phyloP scores from a whole-genome alignment of 1,284 basidiomycete species.

The Sporisorium sorghi region DNA sequence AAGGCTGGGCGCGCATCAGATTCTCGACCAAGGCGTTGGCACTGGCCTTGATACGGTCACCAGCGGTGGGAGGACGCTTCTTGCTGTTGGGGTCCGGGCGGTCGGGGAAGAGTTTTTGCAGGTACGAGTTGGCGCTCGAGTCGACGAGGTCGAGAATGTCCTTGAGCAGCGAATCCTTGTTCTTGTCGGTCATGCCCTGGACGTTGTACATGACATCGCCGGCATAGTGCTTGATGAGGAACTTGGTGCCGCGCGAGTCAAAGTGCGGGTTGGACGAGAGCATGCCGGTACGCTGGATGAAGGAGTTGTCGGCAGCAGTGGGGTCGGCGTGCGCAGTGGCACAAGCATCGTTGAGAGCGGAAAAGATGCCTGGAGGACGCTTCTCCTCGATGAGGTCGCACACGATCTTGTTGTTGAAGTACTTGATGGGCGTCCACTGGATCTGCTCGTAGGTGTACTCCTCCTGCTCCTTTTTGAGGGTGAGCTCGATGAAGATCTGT shows the following conservation, averaged over 20 bases:
- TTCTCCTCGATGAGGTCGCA: conserved; percentile 98
- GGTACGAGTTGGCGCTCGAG: conserved; percentile 72
- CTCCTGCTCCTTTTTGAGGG: conserved; percentile 98
- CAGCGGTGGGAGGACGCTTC: conserved; percentile 96
- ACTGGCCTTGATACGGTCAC: conserved; percentile 93
- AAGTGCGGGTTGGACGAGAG: conserved; percentile 74
- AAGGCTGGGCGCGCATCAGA: conserved; percentile 93
- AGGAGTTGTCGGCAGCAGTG: conserved; percentile 94
- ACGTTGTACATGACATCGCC: conserved; percentile 99
- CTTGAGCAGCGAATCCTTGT: conserved; percentile 96
- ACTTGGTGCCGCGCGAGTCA: conserved; percentile 74
- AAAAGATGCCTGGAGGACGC: conserved; percentile 95
- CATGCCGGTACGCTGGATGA: conserved; percentile 86
- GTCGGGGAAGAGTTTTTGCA: conserved; percentile 91
- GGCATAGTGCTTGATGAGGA: conserved; percentile 80
- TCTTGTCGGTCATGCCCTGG: conserved; percentile 99
- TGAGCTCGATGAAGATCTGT: conserved; percentile 97
- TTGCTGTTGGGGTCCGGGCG: conserved; percentile 95
- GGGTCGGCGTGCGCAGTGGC: conserved; percentile 99
- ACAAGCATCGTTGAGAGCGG: conserved; percentile 96
- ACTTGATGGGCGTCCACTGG: conserved; percentile 96
- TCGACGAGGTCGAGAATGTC: conserved; percentile 92
- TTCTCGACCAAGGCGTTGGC: conserved; percentile 95
- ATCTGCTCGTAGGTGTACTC: conserved; percentile 98
- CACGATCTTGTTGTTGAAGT: conserved; percentile 76